Base-by-base conservation (phyloP, 225 moss, liverwort and hornwort species). In the Physcomitrium patens region DNA sequence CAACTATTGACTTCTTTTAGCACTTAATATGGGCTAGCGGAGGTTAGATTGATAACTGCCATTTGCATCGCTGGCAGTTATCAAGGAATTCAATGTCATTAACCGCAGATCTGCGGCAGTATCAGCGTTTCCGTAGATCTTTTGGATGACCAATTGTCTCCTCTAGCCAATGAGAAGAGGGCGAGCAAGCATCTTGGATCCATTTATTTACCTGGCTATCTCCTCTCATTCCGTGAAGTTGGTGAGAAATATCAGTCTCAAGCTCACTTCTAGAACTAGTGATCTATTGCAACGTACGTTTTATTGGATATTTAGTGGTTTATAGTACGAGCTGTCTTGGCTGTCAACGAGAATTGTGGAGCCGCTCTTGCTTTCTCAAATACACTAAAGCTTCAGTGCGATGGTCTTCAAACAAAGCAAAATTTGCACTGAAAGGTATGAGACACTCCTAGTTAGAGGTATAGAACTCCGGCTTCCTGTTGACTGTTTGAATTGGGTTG, bases 401-500 rank as follows among this genome's bases (percentile, higher is more conserved):
- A 37, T 4, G 31, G 31, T 37, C 31, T 37, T 37, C 31, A 7
- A 37, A 4, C 5, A 7, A 4, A 37, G 31, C 31, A 4, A 4
- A 37, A 37, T 37, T 37, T 4, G 31, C 31, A 4, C 31, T 49
- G 61, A 60, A 49, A 60, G 72, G 14, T 48, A 23, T 18, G 18
- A 10, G 16, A 16, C 17, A 8, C 20, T 5, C 28, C 10, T 3
- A 11, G 31, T 37, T 3, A 4, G 31, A 0, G 18, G 27, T 37
- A 16, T 44, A 0, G 54, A 26, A 28, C 58, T 46, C n/a, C 23
- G 41, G 61, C 47, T 56, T 24, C 45, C 20, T 58, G 67, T 75
- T 87, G 65, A 87, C 49, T 7, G 68, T 71, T 14, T 67, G 24
- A 20, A 11, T 23, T 12, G 78, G 76, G 42, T 62, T 68, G 69